Evolutionary conservation across 192 early-diverging fungal species (phyloP), one percentile per base, ranked within the genome.

Genomic region (Rhizophlyctis rosea): DNA sequence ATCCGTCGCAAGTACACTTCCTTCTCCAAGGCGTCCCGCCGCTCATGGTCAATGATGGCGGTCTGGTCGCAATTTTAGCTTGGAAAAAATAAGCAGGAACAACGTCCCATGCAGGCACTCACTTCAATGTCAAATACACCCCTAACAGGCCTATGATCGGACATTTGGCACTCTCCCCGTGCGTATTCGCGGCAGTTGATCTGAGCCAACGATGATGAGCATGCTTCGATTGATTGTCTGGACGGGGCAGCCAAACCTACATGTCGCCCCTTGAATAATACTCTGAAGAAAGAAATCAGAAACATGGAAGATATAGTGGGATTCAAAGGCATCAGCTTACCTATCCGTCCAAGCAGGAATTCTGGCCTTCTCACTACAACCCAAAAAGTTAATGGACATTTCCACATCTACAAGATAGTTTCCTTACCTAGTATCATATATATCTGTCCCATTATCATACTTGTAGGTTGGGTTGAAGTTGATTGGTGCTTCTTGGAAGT

Each of bases 401-500:
- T 18, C 9, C 7, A 44, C 7, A 13, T 44, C 39, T 13, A 13
- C 39, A 44, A 7, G 39, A 44, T 44, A 18, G 31, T 64, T 50
- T 48, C 74, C 18, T 18, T 44, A 87, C 74, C 82, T 85, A 0
- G 88, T 86, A 59, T 91, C 90, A 68, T 91, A 91, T 16, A 65
- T 53, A 58, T 77, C 68, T 0, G 85, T 87, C 2, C 83, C 81
- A 63, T 85, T 86, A 67, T 91, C 87, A 70, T 88, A 92, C 64
- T 91, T 90, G 72, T 92, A 92, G 0, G 91, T 91, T 1, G 91
- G 91, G 24, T 72, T 66, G 69, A 92, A 92, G 1, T 78, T 78
- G 44, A 91, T 82, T 29, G 64, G 60, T 0, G 82, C 88, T 75
- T 98, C 95, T 32, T 74, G 58, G 74, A 91, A 98, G 0, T 85